A percentile compares a stretch with the other conserved stretches of the same genome.
Conservation (phyloP, 1,284 basidiomycete genomes). For the Volvariella volvacea region DNA sequence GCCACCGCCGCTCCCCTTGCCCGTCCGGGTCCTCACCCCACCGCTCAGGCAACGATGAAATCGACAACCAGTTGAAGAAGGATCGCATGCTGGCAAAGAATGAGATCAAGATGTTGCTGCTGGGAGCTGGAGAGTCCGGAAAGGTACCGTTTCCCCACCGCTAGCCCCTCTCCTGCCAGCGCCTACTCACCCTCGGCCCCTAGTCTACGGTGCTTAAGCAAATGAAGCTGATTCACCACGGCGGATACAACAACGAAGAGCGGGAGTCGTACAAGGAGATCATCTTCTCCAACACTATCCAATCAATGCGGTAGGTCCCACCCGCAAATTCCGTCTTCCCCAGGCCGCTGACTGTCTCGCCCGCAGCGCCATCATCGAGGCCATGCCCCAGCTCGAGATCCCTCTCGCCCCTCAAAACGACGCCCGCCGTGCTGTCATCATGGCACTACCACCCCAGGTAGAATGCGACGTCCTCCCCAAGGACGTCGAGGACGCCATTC, state of each 20-base stretch:
- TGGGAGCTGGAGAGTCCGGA: conserved; percentile 92
- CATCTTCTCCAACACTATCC: conserved; percentile 93
- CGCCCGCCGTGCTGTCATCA: conserved; percentile 69
- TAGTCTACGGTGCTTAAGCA: conserved; percentile 93
- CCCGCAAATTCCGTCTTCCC: neutral
- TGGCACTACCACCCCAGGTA: conserved; percentile 80
- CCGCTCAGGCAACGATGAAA: conserved; percentile 81
- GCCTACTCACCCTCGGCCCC: neutral
- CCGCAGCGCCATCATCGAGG: conserved; percentile 81
- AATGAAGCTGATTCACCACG: conserved; percentile 94
- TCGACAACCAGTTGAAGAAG: conserved; percentile 91
- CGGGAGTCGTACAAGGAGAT: conserved; percentile 96
- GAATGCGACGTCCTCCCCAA: conserved; percentile 78
- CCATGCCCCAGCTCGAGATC: conserved; percentile 66
- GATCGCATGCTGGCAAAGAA: conserved; percentile 91
- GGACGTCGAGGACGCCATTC: conserved; percentile 77
- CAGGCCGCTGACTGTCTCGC: conserved; percentile 1
- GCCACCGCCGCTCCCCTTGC: neutral
- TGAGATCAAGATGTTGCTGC: conserved; percentile 89
- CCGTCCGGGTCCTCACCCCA: conserved; percentile 1
- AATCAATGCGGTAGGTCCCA: conserved; percentile 78
- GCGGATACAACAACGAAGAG: conserved; percentile 88
- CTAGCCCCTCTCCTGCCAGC: conserved; percentile 2
- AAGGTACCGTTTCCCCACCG: conserved; percentile 43
- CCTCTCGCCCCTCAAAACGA: conserved; percentile 52